Conservation (phyloP, 352 stramenopile genomes). For the Ophiocytium majus region DNA sequence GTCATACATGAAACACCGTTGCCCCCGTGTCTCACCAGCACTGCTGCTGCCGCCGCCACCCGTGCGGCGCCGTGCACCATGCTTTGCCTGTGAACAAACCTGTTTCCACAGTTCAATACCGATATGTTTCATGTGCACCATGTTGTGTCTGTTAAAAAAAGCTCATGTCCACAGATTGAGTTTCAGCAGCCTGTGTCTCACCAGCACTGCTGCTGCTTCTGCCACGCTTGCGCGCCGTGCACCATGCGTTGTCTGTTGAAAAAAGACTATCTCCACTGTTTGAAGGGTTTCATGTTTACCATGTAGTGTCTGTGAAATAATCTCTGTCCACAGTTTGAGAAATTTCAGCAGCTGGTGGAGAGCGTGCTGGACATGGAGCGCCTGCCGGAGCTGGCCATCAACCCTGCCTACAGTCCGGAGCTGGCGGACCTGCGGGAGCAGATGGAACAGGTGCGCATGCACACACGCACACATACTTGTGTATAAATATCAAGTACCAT, state of each 20-base stretch:
- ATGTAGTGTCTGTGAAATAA: conserved; percentile 6
- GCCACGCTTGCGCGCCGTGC: not conserved
- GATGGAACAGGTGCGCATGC: conserved; percentile 62
- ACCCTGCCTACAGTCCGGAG: conserved; percentile 58
- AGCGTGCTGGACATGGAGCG: conserved; percentile 62
- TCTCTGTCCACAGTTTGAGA: conserved; percentile 25
- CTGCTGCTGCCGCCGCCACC: too few relatives aligned
- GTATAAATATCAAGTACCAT: too few relatives aligned
- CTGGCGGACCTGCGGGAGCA: conserved; percentile 65
- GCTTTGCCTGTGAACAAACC: too few relatives aligned
- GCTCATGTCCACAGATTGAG: too few relatives aligned
- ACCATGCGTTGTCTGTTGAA: not conserved
- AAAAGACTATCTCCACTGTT: not conserved
- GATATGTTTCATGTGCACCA: too few relatives aligned
- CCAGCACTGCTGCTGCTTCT: conserved; percentile 27
- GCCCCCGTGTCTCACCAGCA: too few relatives aligned
- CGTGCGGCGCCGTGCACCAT: too few relatives aligned
- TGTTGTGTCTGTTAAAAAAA: too few relatives aligned
- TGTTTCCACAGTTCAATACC: too few relatives aligned
- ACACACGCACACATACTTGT: too few relatives aligned
- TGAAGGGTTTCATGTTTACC: not conserved
- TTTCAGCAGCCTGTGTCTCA: too few relatives aligned
- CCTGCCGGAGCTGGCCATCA: conserved; percentile 63
- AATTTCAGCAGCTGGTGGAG: conserved; percentile 54
- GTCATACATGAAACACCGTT: too few relatives aligned